A percentile compares a stretch with the other conserved stretches of the same genome.
phyloP scores from a whole-genome alignment of 306 rosid species.

The Cicer cuneatum region DNA sequence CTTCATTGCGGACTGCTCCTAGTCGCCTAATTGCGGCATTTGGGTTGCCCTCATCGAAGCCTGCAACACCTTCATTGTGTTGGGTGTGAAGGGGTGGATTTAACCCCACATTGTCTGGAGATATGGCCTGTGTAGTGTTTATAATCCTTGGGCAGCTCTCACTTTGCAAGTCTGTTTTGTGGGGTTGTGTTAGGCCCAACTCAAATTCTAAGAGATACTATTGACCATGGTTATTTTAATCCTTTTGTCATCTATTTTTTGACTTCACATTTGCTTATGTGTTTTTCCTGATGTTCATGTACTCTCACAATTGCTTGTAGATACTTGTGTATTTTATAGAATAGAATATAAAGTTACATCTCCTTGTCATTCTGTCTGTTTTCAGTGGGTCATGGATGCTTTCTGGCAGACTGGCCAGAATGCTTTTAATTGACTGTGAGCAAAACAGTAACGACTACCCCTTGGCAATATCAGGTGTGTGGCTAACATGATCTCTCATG shows the following conservation, averaged over 20 bases:
- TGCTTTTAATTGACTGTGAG: conserved; percentile 84
- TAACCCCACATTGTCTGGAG: too few relatives aligned
- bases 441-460: conserved; percentile 68
- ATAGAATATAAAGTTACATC: conserved; percentile 37
- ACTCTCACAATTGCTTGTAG: conserved; percentile 1
- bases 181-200: too few relatives aligned
- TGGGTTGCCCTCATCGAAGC: too few relatives aligned
- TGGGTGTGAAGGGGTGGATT: too few relatives aligned
- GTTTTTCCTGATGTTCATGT: conserved; percentile 26
- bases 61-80: too few relatives aligned
- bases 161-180: too few relatives aligned
- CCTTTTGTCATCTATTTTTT: conserved; percentile 17
- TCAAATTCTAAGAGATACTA: neutral
- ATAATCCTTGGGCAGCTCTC: too few relatives aligned
- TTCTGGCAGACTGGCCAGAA: conserved; percentile 79
- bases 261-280: conserved; percentile 3
- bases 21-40: too few relatives aligned
- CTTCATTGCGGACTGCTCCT: too few relatives aligned
- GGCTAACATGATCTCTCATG: conserved; percentile 31
- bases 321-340: conserved; percentile 13
- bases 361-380: conserved; percentile 41
- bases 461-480: conserved; percentile 82
- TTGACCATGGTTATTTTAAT: conserved; percentile 9
- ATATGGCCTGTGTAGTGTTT: too few relatives aligned
- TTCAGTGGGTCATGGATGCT: conserved; percentile 86